Evolutionary conservation across 805 yeast genomes (phyloP).

Genomic region (Kodamaea restingae): DNA sequence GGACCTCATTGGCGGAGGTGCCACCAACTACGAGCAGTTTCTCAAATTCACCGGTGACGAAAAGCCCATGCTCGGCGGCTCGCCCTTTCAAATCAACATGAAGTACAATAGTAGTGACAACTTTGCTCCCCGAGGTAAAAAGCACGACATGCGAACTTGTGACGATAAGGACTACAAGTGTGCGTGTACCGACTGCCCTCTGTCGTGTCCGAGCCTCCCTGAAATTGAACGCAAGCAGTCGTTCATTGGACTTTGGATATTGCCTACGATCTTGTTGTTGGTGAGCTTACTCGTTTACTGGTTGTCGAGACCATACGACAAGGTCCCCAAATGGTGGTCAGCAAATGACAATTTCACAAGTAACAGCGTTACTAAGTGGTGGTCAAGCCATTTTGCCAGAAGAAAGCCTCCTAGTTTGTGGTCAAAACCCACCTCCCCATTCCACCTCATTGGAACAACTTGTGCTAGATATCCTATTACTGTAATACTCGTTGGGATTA

Average conservation of each 20-base stretch:
- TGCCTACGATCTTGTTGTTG: constrained; percentile 30
- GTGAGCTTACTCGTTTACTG: constrained; percentile 22
- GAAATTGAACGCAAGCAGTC: constrained; percentile 39
- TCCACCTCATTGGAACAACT: constrained; percentile 49
- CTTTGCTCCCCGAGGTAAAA: constrained; percentile 13
- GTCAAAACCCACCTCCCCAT: too few relatives aligned
- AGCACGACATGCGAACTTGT: constrained; percentile 46
- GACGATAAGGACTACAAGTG: constrained; percentile 66
- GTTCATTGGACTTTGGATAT: constrained; percentile 43
- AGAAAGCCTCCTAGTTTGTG: too few relatives aligned
- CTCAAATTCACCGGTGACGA: constrained; percentile 90
- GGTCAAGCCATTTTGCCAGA: too few relatives aligned
- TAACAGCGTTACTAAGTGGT: too few relatives aligned
- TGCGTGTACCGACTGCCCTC: constrained; percentile 87
- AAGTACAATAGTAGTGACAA: constrained; percentile 30
- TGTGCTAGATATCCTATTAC: constrained; percentile 60
- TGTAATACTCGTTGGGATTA: constrained; percentile 20
- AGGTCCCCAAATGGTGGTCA: too few relatives aligned
- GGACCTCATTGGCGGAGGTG: constrained; percentile 99
- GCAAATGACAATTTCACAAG: too few relatives aligned
- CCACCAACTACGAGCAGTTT: constrained; percentile 65
- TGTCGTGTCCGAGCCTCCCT: constrained; percentile 69
- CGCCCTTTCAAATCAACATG: constrained; percentile 90
- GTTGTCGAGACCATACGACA: too few relatives aligned
- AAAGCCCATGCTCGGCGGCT: constrained; percentile 90